phyloP scores from a whole-genome alignment of 805 yeast genomes.

The Starmerella sirachaensis region DNA sequence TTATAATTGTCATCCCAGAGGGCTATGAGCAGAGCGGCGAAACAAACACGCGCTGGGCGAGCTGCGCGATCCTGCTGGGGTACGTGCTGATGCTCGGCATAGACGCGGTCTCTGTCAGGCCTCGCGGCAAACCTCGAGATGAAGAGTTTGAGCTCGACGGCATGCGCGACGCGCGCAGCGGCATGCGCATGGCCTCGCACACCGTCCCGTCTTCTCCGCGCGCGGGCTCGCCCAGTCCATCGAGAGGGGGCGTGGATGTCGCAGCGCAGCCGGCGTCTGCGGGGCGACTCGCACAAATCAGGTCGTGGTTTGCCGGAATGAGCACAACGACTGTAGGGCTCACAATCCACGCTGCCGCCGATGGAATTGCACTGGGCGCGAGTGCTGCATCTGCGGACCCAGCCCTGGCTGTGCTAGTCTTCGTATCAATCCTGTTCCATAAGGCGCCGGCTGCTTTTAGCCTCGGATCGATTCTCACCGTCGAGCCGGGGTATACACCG shows the following conservation, averaged over 20 bases:
- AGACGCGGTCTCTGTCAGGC: slow-evolving; percentile 29
- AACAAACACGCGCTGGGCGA: slow-evolving; percentile 19
- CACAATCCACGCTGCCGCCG: slow-evolving; percentile 54
- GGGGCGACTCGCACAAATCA: background rate
- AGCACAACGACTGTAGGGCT: slow-evolving; percentile 47
- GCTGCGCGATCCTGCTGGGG: slow-evolving; percentile 37
- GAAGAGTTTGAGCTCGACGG: slow-evolving; percentile 24
- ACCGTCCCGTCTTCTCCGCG: background rate
- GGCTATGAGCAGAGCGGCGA: slow-evolving; percentile 37
- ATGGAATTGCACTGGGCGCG: slow-evolving; percentile 63
- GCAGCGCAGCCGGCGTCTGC: background rate
- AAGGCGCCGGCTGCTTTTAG: slow-evolving; percentile 69
- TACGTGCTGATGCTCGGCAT: slow-evolving; percentile 42
- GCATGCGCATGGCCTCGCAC: slow-evolving; percentile 2
- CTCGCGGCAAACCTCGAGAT: background rate
- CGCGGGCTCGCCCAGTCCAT: background rate
- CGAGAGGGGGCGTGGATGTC: background rate
- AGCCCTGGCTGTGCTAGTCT: slow-evolving; percentile 36
- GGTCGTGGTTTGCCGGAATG: slow-evolving; percentile 22
- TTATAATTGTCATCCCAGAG: slow-evolving; percentile 53
- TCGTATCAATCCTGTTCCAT: slow-evolving; percentile 53
- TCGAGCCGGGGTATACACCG: slow-evolving; percentile 16
- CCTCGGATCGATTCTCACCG: slow-evolving; percentile 40
- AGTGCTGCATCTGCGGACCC: slow-evolving; percentile 32
- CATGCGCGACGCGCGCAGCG: slow-evolving; percentile 18